Percentiles rank a stretch among this genome's conserved stretches.
Evolutionary conservation across 169 alveolate genomes (phyloP).

Genomic region (Cryptosporidium tyzzeri): DNA sequence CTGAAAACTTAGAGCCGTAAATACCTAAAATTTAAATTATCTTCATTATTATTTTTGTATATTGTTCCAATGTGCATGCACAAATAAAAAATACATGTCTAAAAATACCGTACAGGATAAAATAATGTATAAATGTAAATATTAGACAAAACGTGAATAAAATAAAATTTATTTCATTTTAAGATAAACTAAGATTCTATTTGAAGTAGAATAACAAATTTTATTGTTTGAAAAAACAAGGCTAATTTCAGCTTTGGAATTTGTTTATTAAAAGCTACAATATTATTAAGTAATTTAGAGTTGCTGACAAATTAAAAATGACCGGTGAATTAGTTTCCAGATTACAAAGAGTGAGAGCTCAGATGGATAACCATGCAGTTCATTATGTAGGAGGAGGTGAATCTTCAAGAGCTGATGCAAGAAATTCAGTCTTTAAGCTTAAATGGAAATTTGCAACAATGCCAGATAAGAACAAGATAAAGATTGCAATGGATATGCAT

Average conservation of each 20-base stretch:
- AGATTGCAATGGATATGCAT: conserved; percentile 76
- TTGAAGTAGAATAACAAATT: background rate
- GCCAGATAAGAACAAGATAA: conserved; percentile 78
- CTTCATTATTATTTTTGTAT: background rate
- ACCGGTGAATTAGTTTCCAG: conserved; percentile 77
- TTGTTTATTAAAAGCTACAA: background rate
- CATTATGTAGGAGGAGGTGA: conserved; percentile 81
- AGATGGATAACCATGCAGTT: conserved; percentile 80
- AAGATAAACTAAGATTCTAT: background rate
- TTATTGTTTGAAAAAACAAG: background rate
- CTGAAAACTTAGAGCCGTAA: too few relatives aligned
- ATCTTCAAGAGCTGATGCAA: conserved; percentile 80
- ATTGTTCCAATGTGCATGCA: background rate
- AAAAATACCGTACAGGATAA: background rate
- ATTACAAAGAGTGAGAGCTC: conserved; percentile 77
- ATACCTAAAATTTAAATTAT: background rate
- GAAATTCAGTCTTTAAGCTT: conserved; percentile 80
- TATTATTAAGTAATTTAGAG: background rate
- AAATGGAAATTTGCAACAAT: conserved; percentile 77
- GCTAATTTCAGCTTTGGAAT: background rate
- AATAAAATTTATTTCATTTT: background rate
- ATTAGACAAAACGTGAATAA: conserved; percentile 15
- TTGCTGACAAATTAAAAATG: background rate
- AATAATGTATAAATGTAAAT: background rate
- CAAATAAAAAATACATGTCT: background rate